phyloP scores from a whole-genome alignment of 1,284 basidiomycete genomes.

The Retiboletus flavoniger region DNA sequence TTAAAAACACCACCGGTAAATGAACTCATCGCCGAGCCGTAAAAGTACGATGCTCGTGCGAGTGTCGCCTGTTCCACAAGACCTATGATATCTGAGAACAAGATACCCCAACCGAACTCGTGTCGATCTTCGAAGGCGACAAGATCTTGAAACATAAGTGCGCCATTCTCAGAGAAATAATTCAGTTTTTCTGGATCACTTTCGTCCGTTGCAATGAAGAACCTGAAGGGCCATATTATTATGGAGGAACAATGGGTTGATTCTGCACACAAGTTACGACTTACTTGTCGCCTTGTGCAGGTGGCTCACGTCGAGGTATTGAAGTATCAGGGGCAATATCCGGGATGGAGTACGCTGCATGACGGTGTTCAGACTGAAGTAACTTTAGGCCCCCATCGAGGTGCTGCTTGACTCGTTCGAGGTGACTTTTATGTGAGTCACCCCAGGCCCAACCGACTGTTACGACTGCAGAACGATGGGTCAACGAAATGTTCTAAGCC shows the following conservation, averaged over 20 bases:
- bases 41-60: constrained; percentile 38
- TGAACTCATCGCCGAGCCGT: constrained; percentile 42
- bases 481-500: not conserved
- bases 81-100: constrained; percentile 41
- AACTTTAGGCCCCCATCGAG: constrained; percentile 31
- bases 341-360: constrained; percentile 21
- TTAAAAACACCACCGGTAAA: constrained; percentile 42
- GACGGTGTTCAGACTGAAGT: constrained; percentile 21
- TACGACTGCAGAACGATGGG: constrained; percentile 25
- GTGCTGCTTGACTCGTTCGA: constrained; percentile 35
- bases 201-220: constrained; percentile 47
- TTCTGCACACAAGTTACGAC: not conserved
- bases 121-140: constrained; percentile 38
- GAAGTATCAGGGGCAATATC: constrained; percentile 19
- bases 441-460: constrained; percentile 38
- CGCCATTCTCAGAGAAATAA: constrained; percentile 36
- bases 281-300: constrained; percentile 21
- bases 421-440: constrained; percentile 35
- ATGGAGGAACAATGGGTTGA: not conserved
- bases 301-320: constrained; percentile 23
- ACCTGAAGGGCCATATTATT: constrained; percentile 26
- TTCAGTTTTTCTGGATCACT: constrained; percentile 32
- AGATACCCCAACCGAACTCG: constrained; percentile 39
- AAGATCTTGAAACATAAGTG: constrained; percentile 39
- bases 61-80: constrained; percentile 42